phyloP scores from a whole-genome alignment of 2,329 filamentous ascomycete genomes.

The Hypoxylon sp. region DNA sequence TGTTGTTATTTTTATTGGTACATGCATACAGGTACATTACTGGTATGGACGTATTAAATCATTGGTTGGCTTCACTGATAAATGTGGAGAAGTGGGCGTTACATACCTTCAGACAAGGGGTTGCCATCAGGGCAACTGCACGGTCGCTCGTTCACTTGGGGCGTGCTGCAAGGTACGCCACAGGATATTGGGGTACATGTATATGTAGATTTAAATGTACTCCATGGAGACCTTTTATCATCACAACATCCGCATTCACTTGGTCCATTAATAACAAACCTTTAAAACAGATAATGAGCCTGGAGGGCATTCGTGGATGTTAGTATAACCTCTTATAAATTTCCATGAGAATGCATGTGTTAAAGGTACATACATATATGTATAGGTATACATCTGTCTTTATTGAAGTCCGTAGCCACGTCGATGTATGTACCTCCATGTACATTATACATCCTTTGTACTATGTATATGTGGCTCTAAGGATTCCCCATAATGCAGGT shows the following conservation, averaged over 20 bases:
- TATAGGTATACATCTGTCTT: too few relatives aligned
- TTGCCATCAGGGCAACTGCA: slow-evolving; percentile 28
- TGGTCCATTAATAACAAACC: too few relatives aligned
- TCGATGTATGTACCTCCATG: neutral
- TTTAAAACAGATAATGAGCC: too few relatives aligned
- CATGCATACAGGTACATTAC: neutral
- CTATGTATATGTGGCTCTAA: too few relatives aligned
- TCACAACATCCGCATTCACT: too few relatives aligned
- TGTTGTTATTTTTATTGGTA: slow-evolving; percentile 17
- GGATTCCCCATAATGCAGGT: neutral
- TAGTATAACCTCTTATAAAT: too few relatives aligned
- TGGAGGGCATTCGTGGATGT: too few relatives aligned
- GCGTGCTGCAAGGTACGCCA: neutral
- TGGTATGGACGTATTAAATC: neutral
- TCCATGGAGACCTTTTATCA: neutral
- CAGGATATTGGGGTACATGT: neutral
- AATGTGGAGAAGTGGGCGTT: slow-evolving; percentile 13
- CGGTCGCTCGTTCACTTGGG: neutral
- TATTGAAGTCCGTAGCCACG: too few relatives aligned
- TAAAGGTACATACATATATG: too few relatives aligned
- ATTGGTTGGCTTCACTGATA: slow-evolving; percentile 19
- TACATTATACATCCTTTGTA: neutral
- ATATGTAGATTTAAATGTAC: too few relatives aligned
- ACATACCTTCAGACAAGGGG: slow-evolving; percentile 7
- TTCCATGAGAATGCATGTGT: too few relatives aligned